phyloP scores from a whole-genome alignment of 192 early-diverging fungal species.

The Gigaspora rosea region DNA sequence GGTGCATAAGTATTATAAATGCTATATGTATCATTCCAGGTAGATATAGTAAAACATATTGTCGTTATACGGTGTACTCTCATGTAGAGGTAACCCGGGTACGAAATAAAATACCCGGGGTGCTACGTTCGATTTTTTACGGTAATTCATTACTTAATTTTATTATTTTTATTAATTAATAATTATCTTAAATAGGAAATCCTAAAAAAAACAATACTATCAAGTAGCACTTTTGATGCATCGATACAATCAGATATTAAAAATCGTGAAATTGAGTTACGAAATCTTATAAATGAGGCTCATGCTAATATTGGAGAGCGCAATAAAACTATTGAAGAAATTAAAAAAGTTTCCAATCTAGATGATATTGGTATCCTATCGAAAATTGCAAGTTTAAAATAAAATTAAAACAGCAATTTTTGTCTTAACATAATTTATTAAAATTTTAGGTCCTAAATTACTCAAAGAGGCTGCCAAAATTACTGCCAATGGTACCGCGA shows the following conservation, averaged over 20 bases:
- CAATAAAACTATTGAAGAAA: conserved; percentile 61
- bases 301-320: conserved; percentile 60
- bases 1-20: no score
- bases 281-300: conserved; percentile 58
- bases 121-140: background rate
- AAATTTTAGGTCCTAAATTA: conserved; percentile 11
- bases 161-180: conserved; percentile 34
- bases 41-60: no score
- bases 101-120: no score
- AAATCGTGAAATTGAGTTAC: conserved; percentile 62
- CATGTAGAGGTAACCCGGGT: no score
- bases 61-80: no score
- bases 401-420: background rate
- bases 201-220: conserved; percentile 62
- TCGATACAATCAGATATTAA: conserved; percentile 26
- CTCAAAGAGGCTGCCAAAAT: conserved; percentile 54
- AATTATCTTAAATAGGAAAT: conserved; percentile 50
- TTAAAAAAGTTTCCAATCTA: conserved; percentile 64
- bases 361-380: conserved; percentile 72
- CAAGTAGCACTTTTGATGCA: conserved; percentile 56
- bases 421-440: background rate
- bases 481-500: conserved; percentile 56
- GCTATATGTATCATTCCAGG: no score
- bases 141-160: conserved; percentile 11
- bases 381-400: background rate